These are phyloP conservation scores for Metrosideros polymorpha DNA, from an alignment of 441 rosid genomes.

Conservation along the genomic window DNA sequence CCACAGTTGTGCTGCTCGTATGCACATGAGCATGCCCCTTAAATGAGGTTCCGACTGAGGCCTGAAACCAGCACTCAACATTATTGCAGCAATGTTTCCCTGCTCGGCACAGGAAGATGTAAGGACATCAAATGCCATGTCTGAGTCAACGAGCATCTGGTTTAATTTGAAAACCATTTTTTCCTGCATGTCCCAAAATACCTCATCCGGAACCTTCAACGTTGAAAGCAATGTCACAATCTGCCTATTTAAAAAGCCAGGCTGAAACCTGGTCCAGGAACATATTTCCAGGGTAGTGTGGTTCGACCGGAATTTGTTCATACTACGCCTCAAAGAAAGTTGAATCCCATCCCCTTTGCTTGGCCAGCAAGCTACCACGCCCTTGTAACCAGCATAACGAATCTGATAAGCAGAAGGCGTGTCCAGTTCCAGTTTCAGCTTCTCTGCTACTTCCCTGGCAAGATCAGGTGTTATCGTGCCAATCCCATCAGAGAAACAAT, in stretches of 20 bases:
- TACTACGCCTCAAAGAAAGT: slow-evolving; percentile 61
- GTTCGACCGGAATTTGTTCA: slow-evolving; percentile 58
- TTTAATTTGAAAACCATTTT: slow-evolving; percentile 57
- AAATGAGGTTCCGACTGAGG: slow-evolving; percentile 82
- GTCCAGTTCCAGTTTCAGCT: slow-evolving; percentile 43
- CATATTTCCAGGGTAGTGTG: slow-evolving; percentile 80
- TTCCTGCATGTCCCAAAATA: slow-evolving; percentile 74
- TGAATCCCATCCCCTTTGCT: slow-evolving; percentile 43
- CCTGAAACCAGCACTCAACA: slow-evolving; percentile 88
- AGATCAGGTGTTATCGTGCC: slow-evolving; percentile 83
- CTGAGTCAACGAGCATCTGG: slow-evolving; percentile 54
- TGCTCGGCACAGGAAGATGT: slow-evolving; percentile 78
- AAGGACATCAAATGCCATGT: slow-evolving; percentile 79
- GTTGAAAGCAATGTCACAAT: slow-evolving; percentile 69
- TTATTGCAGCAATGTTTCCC: slow-evolving; percentile 74
- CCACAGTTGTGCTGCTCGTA: slow-evolving; percentile 88
- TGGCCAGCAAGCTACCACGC: slow-evolving; percentile 96
- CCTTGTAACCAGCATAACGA: slow-evolving; percentile 92
- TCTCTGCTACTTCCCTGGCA: slow-evolving; percentile 62
- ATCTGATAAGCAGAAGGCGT: slow-evolving; percentile 85
- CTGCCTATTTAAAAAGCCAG: slow-evolving; percentile 90
- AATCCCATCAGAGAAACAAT: slow-evolving; percentile 86
- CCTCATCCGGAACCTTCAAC: slow-evolving; percentile 53
- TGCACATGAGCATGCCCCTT: slow-evolving; percentile 76
- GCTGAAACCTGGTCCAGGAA: slow-evolving; percentile 95